Conservation (phyloP, 73 alveolate genomes). For the Durusdinium trenchii region DNA sequence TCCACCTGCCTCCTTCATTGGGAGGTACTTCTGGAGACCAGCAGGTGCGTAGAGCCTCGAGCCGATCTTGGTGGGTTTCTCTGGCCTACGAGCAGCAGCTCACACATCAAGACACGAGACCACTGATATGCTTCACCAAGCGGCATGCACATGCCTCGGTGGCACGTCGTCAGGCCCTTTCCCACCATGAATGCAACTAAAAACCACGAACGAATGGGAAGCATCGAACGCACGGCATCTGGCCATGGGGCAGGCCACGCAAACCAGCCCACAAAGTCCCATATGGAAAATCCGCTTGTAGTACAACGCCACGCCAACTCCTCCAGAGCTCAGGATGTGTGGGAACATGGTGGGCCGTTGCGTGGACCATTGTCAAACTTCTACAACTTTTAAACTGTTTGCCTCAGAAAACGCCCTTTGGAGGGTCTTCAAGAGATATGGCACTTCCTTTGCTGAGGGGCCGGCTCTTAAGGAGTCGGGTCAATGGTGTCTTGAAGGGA, state of each 20-base stretch:
- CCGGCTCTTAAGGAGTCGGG: too few relatives aligned
- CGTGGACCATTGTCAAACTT: too few relatives aligned
- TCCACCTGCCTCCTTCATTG: background rate
- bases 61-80: too few relatives aligned
- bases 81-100: background rate
- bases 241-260: conserved; percentile 34
- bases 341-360: too few relatives aligned
- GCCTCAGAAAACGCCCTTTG: too few relatives aligned
- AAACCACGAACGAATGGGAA: background rate
- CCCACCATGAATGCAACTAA: too few relatives aligned
- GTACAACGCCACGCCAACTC: conserved; percentile 86
- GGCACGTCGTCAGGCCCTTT: too few relatives aligned
- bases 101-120: background rate
- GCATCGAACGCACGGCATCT: background rate
- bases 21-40: conserved; percentile 3
- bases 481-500: too few relatives aligned
- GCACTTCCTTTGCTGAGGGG: too few relatives aligned
- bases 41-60: conserved; percentile 35
- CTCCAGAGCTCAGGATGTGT: too few relatives aligned
- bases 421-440: too few relatives aligned
- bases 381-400: too few relatives aligned
- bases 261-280: conserved; percentile 17
- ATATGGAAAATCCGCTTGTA: conserved; percentile 70
- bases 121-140: background rate
- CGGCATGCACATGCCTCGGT: conserved; percentile 6